Base-by-base conservation (phyloP, 2,329 filamentous ascomycete genomes). In the Trichoderma sp. region DNA sequence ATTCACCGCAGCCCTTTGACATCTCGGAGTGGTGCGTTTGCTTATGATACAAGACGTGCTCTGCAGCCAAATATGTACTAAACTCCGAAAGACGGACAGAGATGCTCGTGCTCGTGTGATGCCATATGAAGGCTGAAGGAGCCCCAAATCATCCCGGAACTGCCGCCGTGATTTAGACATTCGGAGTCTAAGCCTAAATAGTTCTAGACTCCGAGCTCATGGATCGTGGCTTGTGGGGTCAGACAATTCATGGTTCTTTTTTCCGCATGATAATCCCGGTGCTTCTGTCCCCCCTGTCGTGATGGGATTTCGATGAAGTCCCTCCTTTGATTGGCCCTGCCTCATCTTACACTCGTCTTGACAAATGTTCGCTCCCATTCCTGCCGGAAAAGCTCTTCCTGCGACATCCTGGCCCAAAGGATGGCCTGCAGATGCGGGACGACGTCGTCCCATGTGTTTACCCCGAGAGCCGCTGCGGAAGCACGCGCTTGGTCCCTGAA, bases 171-270 rank as follows among this genome's bases (percentile, higher is more conserved):
- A 61, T 28, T 44, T 44, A 61, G 34, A 52, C 48, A 62, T 52
- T 62, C 59, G 59, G 59, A 62, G 59, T 62, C 59, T 62, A 62
- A 50, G 52, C 24, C 59, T 62, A 30, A 44, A 54, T 54, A 54
- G 59, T 52, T 52, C 48, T 62, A 62, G 59, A 62, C 59, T 51
- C 59, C 59, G 59, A 62, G 34, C 30, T 9, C 41, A 30, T 44
- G 39, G 39, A 14, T 34, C 24, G 26, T 30, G 5, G 34, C 14
- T 19, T 45, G 41, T 52, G 56, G 59, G 34, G 59, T 26, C 15
- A 26, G 19, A 48, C 48, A 52, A 24, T 39, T 44, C 59, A 44
- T 47, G 51, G 21, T 52, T 52, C 47, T 34, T 39, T 39, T 39
- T 39, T 39, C 34, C 34, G 34, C 34, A 39, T 39, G 19, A 52